Conservation (phyloP, 192 early-diverging fungal genomes). For the Podila epicladia region DNA sequence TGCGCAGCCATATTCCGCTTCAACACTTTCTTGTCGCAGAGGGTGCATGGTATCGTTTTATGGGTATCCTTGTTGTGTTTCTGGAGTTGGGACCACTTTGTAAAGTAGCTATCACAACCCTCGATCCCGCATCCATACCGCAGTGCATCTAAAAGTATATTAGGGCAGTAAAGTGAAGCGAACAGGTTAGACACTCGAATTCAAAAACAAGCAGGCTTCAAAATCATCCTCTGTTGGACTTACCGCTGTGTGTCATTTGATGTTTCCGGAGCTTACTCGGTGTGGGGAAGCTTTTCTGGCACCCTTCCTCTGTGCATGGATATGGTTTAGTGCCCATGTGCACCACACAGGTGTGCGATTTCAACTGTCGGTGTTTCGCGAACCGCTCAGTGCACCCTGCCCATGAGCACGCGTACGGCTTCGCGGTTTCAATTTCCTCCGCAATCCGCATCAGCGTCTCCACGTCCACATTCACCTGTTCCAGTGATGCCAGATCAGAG, state of each 20-base stretch:
- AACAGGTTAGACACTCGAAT: background rate
- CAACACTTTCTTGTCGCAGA: constrained; percentile 23
- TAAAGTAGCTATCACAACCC: constrained; percentile 44
- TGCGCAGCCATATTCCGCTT: constrained; percentile 28
- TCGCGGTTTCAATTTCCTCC: constrained; percentile 18
- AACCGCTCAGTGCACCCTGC: constrained; percentile 49
- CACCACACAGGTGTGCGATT: constrained; percentile 47
- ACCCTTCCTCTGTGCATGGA: constrained; percentile 46
- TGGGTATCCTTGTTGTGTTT: constrained; percentile 35
- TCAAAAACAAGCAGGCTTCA: background rate
- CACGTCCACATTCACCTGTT: background rate
- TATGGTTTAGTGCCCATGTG: constrained; percentile 53
- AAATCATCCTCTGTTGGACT: background rate
- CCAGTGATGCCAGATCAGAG: background rate
- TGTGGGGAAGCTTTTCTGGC: constrained; percentile 48
- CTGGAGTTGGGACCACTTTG: constrained; percentile 50
- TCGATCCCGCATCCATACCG: constrained; percentile 50
- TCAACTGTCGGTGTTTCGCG: constrained; percentile 48
- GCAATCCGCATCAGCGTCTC: constrained; percentile 14
- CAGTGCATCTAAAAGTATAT: constrained; percentile 11
- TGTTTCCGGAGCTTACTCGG: constrained; percentile 53
- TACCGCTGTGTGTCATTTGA: constrained; percentile 39
- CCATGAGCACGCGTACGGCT: constrained; percentile 49
- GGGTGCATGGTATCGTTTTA: constrained; percentile 18
- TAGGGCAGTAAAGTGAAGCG: no score